Evolutionary conservation across 495 filamentous ascomycete species (phyloP), one percentile per base, ranked within the genome.

Genomic region (Wilcoxina mikolae): DNA sequence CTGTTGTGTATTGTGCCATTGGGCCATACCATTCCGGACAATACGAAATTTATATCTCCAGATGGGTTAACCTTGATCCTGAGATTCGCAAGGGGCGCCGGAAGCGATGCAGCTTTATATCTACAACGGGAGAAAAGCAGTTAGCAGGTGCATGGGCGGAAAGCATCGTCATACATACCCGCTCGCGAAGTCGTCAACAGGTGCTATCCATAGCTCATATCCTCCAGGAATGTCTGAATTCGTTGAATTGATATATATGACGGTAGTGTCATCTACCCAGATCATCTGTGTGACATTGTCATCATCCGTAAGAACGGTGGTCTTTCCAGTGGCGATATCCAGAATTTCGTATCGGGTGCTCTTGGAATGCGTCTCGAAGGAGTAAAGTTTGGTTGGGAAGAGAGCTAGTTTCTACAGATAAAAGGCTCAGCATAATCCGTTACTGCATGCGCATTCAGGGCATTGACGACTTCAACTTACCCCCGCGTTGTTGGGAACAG

Each of bases 301-400:
- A 41, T 84, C 77, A 48, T 81, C 78, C 47, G 77, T 80, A 20
- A 94, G 68, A 2, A 83, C 65, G 0, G 70, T 73, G 0, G 80
- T 83, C 51, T 79, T 74, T 31, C 85, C 83, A 22, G 74, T 80
- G 18, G 71, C 67, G 51, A 88, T 76, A 49, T 91, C 80, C 2
- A 96, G 68, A 0, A 89, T 68, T n/a, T 80, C 77, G 58, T 94
- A 83, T 60, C 87, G 80, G 22, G 73, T 72, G 12, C 72, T 82
- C 69, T 81, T 84, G 44, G 77, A 74, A 66, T 95, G 89, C 0
- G 78, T 73, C 45, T 83, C 73, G 68, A 96, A 95, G 22, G 80
- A 87, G 65, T 95, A 96, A 11, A 79, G 79, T 0, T 83, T 83
- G 23, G 51, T 41, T 26, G 45, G 41, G 26, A 59, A 66, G 42